These are phyloP conservation scores for Aspergillus saccharolyticus DNA, from an alignment of 495 filamentous ascomycete genomes.

Conservation along the genomic window DNA sequence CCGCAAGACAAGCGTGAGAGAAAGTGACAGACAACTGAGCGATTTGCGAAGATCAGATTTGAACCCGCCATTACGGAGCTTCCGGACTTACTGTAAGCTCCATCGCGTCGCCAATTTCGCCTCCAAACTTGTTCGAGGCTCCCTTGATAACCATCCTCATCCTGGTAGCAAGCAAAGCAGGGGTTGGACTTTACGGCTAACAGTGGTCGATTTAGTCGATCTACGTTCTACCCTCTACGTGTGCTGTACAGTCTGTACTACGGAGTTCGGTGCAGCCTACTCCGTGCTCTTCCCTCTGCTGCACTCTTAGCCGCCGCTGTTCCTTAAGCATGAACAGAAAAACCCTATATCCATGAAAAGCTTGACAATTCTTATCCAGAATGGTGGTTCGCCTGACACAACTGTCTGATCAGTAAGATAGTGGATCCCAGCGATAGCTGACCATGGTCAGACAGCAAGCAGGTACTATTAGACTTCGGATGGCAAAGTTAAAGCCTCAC, in stretches of 20 bases:
- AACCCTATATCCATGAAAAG: conserved; percentile 1
- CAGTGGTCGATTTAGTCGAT: neutral
- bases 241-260: no score
- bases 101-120: neutral
- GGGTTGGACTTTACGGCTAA: neutral
- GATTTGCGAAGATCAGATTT: neutral
- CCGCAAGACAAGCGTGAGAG: neutral
- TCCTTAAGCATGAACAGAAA: neutral
- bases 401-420: conserved; percentile 6
- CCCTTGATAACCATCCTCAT: neutral
- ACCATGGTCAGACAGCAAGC: neutral
- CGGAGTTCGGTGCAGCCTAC: no score
- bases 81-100: conserved; percentile 1
- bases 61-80: neutral
- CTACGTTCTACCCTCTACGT: neutral
- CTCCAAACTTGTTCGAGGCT: neutral
- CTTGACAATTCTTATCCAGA: conserved; percentile 19
- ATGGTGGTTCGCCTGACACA: conserved; percentile 4
- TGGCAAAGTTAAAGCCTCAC: neutral
- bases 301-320: neutral
- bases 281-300: neutral
- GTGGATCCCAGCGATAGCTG: neutral
- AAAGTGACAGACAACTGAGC: neutral
- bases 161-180: neutral
- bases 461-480: neutral